Evolutionary conservation across 495 filamentous ascomycete genomes (phyloP), one percentile per base, ranked within the genome.

Genomic region (Neurospora sp.): DNA sequence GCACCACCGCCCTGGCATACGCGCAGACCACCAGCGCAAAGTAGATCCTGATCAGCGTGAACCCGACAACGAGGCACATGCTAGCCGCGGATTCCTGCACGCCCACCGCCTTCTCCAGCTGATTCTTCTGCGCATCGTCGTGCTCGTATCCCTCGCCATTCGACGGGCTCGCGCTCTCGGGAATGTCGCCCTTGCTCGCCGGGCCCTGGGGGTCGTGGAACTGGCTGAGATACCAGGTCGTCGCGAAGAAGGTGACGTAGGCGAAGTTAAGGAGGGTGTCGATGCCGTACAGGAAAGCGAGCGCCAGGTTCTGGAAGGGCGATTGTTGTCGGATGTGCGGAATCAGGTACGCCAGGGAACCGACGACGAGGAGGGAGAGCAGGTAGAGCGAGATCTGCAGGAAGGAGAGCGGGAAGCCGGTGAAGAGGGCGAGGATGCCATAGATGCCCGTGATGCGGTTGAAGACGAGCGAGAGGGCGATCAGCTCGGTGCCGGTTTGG

Each of bases 381-480:
- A 96, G 86, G 87, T 96, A 97, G 87, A 92, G 90, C 35, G 88
- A 90, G 74, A 94, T 83, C 78, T 94, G 91, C 4, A 93, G 80
- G 4, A 89, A 85, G 18, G 90, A 92, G 38, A 86, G 76, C 38
- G 77, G 69, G 69, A 83, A 83, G 77, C 92, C 92, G n/a, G 92
- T 93, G 70, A 93, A 82, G 75, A 96, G 85, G 69, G 94, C 93
- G 73, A 97, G 91, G 70, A 97, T 85, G 77, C 94, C 94, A 82
- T 94, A 97, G 74, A 97, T 83, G 71, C 93, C 93, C 71, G 92
- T 93, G 74, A 91, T 86, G 82, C 97, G 97, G 85, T 97, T 97
- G 79, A 97, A 86, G 39, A 96, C 82, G 71, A 95, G 85, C 12
- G 91, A 89, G 73, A 95, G 84, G 7, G 91, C 89, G 72, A 96